Evolutionary conservation across 2,329 filamentous ascomycete species (phyloP).

Genomic region (Blumeria hordei): DNA sequence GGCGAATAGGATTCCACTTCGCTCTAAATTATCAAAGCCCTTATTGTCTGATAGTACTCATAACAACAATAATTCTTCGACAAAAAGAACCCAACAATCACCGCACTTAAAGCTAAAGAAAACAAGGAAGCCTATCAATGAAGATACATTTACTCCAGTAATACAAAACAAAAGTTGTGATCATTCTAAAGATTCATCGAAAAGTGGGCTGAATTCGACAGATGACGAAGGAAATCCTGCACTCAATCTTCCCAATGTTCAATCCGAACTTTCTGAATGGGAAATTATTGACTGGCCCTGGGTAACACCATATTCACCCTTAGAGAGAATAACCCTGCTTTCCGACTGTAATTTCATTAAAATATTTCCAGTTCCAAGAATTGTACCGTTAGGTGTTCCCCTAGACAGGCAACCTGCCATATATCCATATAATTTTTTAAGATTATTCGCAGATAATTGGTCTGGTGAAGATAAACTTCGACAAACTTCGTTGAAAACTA

Average conservation of each 20-base stretch:
- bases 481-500: no score
- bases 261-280: not conserved
- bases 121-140: not conserved
- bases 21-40: not conserved
- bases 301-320: slow-evolving; percentile 1
- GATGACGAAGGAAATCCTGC: not conserved
- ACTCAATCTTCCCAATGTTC: not conserved
- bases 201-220: no score
- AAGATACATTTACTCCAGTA: not conserved
- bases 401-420: no score
- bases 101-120: not conserved
- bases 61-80: not conserved
- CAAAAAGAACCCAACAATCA: not conserved
- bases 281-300: slow-evolving; percentile 2
- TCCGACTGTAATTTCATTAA: not conserved
- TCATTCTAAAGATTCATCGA: not conserved
- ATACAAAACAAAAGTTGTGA: no score
- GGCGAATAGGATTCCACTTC: not conserved
- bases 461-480: no score
- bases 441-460: no score
- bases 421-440: no score
- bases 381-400: not conserved
- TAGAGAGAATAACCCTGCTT: not conserved
- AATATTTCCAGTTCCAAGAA: not conserved
- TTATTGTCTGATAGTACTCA: not conserved